Base-by-base conservation (phyloP, 176 grass and related monocot genomes). In the Avena sativa region DNA sequence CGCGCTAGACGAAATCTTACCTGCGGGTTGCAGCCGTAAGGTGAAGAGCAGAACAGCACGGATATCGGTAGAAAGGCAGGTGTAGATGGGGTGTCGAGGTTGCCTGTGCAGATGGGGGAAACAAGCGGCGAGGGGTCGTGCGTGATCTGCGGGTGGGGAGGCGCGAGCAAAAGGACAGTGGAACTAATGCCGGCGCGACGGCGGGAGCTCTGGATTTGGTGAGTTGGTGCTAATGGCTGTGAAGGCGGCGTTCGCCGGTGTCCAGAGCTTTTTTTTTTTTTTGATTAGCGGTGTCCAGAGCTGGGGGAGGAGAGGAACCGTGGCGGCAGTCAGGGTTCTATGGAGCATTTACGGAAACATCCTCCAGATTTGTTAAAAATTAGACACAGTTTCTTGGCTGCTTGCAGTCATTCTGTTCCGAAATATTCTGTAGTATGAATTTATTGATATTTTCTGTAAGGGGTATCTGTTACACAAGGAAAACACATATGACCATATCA, bases 181-280 rank as follows among this genome's bases (percentile, higher is more conserved):
- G 23, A 76, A 76, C 6, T 53, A 76, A 76, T 76, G 73, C 8
- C 48, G 49, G 73, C 23, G 7, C 48, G 73, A 76, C 25, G 73
- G 48, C 73, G 48, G 48, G 73, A 76, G 72, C 46, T 51, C 72
- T 52, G 72, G 47, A 30, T 75, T 75, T 47, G 23, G 47, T 16
- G 47, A 76, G 23, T 76, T 6, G 23, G 73, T 30, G 73, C 23
- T 76, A 48, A 13, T 51, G 47, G 73, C 73, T 14, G 48, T 32
- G 73, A 76, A 76, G 73, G 73, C 73, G 73, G 73, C 73, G 48
- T 49, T 76, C 73, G 15, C 73, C 73, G 48, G 73, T 75, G 72
- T 74, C 48, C 47, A 75, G 72, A 52, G 72, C 46, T 71, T 28
- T 28, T 28, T 28, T 28, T 28, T 28, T 28, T 28, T 28, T 28